Percentiles rank a stretch among this genome's conserved stretches.
Evolutionary conservation across 305 asterid genomes (phyloP).

Genomic region (Nicotiana rustica): DNA sequence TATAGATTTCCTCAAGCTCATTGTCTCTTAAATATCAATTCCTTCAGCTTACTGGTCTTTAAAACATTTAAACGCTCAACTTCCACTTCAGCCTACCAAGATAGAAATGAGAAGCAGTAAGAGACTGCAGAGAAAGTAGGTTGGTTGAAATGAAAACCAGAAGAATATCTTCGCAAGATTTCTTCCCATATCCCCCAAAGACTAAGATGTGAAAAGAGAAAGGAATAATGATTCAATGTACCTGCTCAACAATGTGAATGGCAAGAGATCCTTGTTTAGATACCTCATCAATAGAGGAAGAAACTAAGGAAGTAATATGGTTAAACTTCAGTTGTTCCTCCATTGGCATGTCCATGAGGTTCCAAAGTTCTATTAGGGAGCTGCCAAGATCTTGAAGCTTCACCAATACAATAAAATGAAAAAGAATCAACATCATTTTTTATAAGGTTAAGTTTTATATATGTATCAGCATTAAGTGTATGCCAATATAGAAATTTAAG

Average conservation of each 20-base stretch:
- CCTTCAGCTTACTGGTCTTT: constrained; percentile 76
- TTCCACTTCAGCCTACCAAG: constrained; percentile 66
- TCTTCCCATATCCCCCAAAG: constrained; percentile 25
- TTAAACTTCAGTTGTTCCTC: constrained; percentile 64
- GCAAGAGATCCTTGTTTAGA: constrained; percentile 66
- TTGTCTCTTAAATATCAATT: constrained; percentile 75
- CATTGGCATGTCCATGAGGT: constrained; percentile 61
- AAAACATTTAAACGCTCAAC: constrained; percentile 60
- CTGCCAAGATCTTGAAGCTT: constrained; percentile 66
- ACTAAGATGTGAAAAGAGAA: constrained; percentile 13
- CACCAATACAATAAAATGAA: constrained; percentile 31
- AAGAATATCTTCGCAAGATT: constrained; percentile 24
- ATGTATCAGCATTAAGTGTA: not conserved
- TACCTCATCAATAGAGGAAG: constrained; percentile 53
- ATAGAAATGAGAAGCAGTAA: constrained; percentile 39
- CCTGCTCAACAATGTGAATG: constrained; percentile 69
- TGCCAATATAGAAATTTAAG: not conserved
- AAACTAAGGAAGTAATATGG: constrained; percentile 55
- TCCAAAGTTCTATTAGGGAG: constrained; percentile 67
- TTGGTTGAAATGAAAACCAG: not conserved
- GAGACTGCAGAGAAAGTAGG: constrained; percentile 18
- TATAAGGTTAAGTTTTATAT: not conserved
- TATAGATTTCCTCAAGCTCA: constrained; percentile 72
- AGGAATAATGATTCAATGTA: constrained; percentile 37
- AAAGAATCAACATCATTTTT: constrained; percentile 27